Evolutionary conservation across 2,329 filamentous ascomycete species (phyloP).

Genomic region (Pseudogymnoascus sp.): DNA sequence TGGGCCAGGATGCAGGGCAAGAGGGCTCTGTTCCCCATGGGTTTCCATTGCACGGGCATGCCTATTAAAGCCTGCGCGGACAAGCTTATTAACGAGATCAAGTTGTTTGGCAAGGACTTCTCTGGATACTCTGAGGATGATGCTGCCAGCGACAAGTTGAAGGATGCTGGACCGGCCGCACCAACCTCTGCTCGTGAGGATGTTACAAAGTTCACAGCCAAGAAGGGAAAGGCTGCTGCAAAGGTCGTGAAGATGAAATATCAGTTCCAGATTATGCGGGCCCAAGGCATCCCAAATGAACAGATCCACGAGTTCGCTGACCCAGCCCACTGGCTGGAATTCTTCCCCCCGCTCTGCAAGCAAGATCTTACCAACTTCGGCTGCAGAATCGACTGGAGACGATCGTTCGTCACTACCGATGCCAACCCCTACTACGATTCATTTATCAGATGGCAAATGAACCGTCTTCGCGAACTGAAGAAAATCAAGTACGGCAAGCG

Average conservation of each 20-base stretch:
- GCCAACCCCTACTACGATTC: slow-evolving; percentile 95
- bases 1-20: slow-evolving; percentile 88
- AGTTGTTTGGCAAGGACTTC: slow-evolving; percentile 81
- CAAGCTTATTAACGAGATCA: slow-evolving; percentile 84
- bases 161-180: slow-evolving; percentile 42
- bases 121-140: slow-evolving; percentile 63
- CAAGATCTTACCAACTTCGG: slow-evolving; percentile 77
- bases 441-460: slow-evolving; percentile 97
- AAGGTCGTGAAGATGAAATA: slow-evolving; percentile 94
- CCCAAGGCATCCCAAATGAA: slow-evolving; percentile 75
- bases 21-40: slow-evolving; percentile 77
- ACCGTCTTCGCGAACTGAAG: slow-evolving; percentile 73
- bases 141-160: slow-evolving; percentile 41
- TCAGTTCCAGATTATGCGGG: slow-evolving; percentile 90
- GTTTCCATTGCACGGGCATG: slow-evolving; percentile 96
- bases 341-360: slow-evolving; percentile 78
- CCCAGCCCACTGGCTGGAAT: slow-evolving; percentile 82
- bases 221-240: slow-evolving; percentile 83
- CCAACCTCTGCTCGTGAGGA: slow-evolving; percentile 68
- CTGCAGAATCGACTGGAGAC: slow-evolving; percentile 83
- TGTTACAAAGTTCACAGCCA: slow-evolving; percentile 81
- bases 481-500: slow-evolving; percentile 92
- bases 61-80: slow-evolving; percentile 96
- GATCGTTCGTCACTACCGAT: slow-evolving; percentile 89
- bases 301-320: slow-evolving; percentile 94